Percentiles rank a stretch among this genome's conserved stretches.
Evolutionary conservation across 805 yeast genomes (phyloP).

Genomic region (Priceomyces melissophilus): DNA sequence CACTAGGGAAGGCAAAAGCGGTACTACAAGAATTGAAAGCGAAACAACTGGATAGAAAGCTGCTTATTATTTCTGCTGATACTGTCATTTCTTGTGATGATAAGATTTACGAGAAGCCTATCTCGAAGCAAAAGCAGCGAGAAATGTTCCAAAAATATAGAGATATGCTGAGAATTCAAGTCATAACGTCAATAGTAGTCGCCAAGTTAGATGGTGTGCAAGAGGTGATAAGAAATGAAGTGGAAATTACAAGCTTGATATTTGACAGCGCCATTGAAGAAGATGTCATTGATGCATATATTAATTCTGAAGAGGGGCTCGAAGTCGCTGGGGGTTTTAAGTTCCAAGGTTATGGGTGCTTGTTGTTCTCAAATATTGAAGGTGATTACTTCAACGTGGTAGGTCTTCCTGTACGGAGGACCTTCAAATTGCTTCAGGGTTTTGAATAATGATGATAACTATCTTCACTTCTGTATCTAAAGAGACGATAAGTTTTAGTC

Average conservation of each 20-base stretch:
- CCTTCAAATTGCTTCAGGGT: constrained; percentile 36
- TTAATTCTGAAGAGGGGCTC: constrained; percentile 66
- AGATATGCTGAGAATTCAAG: constrained; percentile 19
- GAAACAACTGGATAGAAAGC: constrained; percentile 17
- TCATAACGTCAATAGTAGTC: constrained; percentile 33
- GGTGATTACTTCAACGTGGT: constrained; percentile 89
- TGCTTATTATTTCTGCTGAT: constrained; percentile 62
- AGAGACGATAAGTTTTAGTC: too few relatives aligned
- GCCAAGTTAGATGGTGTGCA: constrained; percentile 11
- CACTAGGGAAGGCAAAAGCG: constrained; percentile 61
- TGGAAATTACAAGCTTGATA: constrained; percentile 44
- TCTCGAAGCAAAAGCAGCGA: constrained; percentile 22
- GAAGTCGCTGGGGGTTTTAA: constrained; percentile 92
- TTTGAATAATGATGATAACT: not conserved
- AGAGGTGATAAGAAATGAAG: constrained; percentile 4
- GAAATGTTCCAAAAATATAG: constrained; percentile 27
- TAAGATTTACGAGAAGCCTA: constrained; percentile 75
- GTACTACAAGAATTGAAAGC: constrained; percentile 45
- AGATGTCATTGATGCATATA: constrained; percentile 59
- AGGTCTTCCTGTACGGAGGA: constrained; percentile 72
- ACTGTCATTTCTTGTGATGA: constrained; percentile 66
- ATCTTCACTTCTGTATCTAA: too few relatives aligned
- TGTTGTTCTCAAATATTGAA: constrained; percentile 55
- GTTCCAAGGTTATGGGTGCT: constrained; percentile 70
- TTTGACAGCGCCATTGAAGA: constrained; percentile 44